phyloP scores from a whole-genome alignment of 768 basidiomycete genomes.

The Dacryopinax primogenitus region DNA sequence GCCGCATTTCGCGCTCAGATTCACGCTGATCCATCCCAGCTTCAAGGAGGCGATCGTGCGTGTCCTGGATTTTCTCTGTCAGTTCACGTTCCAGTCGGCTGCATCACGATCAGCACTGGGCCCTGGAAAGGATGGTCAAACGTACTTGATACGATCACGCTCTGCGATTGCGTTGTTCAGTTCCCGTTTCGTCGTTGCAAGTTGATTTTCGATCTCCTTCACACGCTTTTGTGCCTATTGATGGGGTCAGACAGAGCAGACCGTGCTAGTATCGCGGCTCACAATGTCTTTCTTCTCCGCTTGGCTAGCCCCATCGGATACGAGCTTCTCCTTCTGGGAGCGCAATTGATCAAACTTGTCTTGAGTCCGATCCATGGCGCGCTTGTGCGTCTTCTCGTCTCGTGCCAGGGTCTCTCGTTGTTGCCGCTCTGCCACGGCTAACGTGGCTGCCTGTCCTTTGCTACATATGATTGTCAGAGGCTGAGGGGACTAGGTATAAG shows the following conservation, averaged over 20 bases:
- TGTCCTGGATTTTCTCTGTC: slow-evolving; percentile 77
- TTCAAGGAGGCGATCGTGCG: slow-evolving; percentile 73
- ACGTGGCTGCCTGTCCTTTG: slow-evolving; percentile 62
- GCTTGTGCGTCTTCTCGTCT: slow-evolving; percentile 62
- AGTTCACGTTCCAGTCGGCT: slow-evolving; percentile 85
- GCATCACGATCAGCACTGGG: background rate
- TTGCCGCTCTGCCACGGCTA: slow-evolving; percentile 80
- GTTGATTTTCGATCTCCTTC: slow-evolving; percentile 41
- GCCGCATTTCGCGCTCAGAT: slow-evolving; percentile 63
- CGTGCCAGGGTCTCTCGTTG: slow-evolving; percentile 64
- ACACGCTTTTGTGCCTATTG: slow-evolving; percentile 50
- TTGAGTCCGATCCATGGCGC: slow-evolving; percentile 50
- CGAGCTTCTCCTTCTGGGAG: slow-evolving; percentile 43
- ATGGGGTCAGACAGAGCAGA: background rate
- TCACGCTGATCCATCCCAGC: slow-evolving; percentile 83
- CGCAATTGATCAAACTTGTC: slow-evolving; percentile 57
- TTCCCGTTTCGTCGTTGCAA: slow-evolving; percentile 58
- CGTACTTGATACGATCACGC: slow-evolving; percentile 62
- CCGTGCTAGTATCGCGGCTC: slow-evolving; percentile 14
- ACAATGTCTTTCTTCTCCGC: slow-evolving; percentile 49
- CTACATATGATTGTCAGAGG: slow-evolving; percentile 30
- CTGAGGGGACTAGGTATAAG: background rate
- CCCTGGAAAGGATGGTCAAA: background rate
- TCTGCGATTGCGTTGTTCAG: slow-evolving; percentile 79
- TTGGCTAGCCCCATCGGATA: slow-evolving; percentile 40